A percentile compares a stretch with the other conserved stretches of the same genome.
These are phyloP conservation scores for Theileria annulata DNA, from an alignment of 169 alveolate genomes.

Conservation along the genomic window DNA sequence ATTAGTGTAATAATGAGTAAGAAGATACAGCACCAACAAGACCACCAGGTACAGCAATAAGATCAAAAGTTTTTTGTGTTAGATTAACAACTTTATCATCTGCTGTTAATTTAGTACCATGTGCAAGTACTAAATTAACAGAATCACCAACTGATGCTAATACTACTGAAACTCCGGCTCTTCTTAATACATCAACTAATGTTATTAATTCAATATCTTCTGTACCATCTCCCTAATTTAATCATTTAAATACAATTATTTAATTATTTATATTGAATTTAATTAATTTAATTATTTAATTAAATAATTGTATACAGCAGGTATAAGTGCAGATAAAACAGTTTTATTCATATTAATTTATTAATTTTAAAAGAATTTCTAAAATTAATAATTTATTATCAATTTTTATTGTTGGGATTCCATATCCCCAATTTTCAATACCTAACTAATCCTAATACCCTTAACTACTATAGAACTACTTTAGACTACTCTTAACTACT, in stretches of 20 bases:
- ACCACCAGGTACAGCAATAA: slow-evolving; percentile 78
- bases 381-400: too few species aligned
- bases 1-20: neutral
- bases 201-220: slow-evolving; percentile 78
- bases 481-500: too few species aligned
- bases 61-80: slow-evolving; percentile 59
- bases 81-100: slow-evolving; percentile 70
- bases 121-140: slow-evolving; percentile 38
- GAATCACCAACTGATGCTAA: slow-evolving; percentile 39
- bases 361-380: neutral
- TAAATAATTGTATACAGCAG: neutral
- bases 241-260: neutral
- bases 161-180: slow-evolving; percentile 70
- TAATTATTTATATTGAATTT: neutral
- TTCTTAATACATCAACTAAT: slow-evolving; percentile 71
- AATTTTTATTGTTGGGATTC: neutral
- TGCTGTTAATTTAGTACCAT: slow-evolving; percentile 67
- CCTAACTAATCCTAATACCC: too few species aligned
- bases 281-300: neutral
- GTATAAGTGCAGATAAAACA: neutral
- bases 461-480: too few species aligned
- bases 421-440: too few species aligned
- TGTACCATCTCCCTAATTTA: slow-evolving; percentile 68
- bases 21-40: slow-evolving; percentile 65
- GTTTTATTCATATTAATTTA: neutral